These are phyloP conservation scores for Populus hybrid DNA, from an alignment of 441 rosid species.

Conservation along the genomic window DNA sequence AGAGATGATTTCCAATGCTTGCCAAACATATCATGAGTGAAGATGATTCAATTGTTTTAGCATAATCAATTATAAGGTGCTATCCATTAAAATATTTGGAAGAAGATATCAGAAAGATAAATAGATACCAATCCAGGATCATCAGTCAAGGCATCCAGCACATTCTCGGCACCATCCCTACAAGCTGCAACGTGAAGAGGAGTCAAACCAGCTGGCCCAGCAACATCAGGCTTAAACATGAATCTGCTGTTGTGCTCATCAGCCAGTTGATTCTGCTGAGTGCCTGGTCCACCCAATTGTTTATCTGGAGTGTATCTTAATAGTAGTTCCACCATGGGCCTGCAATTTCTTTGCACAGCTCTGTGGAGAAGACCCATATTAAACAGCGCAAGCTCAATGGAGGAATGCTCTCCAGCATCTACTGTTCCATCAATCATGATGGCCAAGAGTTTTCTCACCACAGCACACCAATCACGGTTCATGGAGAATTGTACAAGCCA, in stretches of 20 bases:
- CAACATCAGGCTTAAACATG: slow-evolving; percentile 65
- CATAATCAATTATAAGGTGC: not conserved
- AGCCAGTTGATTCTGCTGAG: slow-evolving; percentile 19
- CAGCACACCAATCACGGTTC: slow-evolving; percentile 86
- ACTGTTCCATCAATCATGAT: slow-evolving; percentile 60
- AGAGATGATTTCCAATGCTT: not conserved
- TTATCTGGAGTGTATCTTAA: slow-evolving; percentile 51
- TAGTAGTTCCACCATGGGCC: slow-evolving; percentile 64
- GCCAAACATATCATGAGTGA: not conserved
- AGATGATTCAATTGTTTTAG: not conserved
- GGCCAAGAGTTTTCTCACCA: slow-evolving; percentile 64
- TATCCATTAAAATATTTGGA: not conserved
- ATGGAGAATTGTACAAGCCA: slow-evolving; percentile 82
- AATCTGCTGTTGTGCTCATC: slow-evolving; percentile 22
- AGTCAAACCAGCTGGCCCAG: slow-evolving; percentile 80
- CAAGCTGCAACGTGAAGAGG: slow-evolving; percentile 95
- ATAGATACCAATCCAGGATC: slow-evolving; percentile 76
- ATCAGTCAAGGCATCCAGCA: slow-evolving; percentile 71
- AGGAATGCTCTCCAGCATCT: slow-evolving; percentile 40
- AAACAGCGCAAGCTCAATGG: slow-evolving; percentile 42
- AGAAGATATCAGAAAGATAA: not conserved
- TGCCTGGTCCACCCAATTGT: slow-evolving; percentile 18
- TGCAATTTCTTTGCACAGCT: slow-evolving; percentile 74
- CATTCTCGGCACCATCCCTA: slow-evolving; percentile 84
- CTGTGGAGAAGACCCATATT: slow-evolving; percentile 76